Evolutionary conservation across 306 rosid genomes (phyloP), one percentile per base, ranked within the genome.

Genomic region (Ormosia emarginata): DNA sequence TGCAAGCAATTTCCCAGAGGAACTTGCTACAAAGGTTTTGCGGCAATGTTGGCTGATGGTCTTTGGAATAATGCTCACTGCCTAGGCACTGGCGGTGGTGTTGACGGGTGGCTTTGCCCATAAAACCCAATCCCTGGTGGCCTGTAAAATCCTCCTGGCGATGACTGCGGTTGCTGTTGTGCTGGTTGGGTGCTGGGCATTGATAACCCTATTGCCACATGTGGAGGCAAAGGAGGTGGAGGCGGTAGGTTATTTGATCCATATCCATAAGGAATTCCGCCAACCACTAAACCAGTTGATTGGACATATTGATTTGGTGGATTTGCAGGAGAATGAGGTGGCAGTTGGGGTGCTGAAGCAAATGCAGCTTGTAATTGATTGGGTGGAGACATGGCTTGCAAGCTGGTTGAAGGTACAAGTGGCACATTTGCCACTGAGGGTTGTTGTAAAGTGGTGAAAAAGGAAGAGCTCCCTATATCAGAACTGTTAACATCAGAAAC

Each of bases 191-290:
- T 71, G 47, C 69, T 76, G 13, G 97, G 84, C 90, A 89, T 88
- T 30, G 92, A 57, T 74, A 90, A 76, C 33, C 95, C 92, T 81
- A 88, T 85, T 50, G 89, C 85, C 53, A 89, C 84, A 80, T 89
- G 94, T 12, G 90, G 91, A 81, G 94, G 97, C 71, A 88, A 72
- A 55, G 94, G 95, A 68, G 97, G 98, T 50, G 97, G 97, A 64
- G 94, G 98, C 7, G 97, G 95, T 13, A 90, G 83, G 72, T 52
- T 67, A 81, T 75, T 88, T 37, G 92, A 83, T 24, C 90, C 91
- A 41, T 89, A 94, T 37, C 90, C 95, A 30, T 88, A 92, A 69
- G 94, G 97, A 71, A 87, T 80, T 46, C 71, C 85, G 6, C 92
- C 94, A 52, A 83, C 79, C 83, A 91, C 79, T 77, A 86, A 81